Evolutionary conservation across 1,284 basidiomycete genomes (phyloP), one percentile per base, ranked within the genome.

Genomic region (Dichomitus squalens): DNA sequence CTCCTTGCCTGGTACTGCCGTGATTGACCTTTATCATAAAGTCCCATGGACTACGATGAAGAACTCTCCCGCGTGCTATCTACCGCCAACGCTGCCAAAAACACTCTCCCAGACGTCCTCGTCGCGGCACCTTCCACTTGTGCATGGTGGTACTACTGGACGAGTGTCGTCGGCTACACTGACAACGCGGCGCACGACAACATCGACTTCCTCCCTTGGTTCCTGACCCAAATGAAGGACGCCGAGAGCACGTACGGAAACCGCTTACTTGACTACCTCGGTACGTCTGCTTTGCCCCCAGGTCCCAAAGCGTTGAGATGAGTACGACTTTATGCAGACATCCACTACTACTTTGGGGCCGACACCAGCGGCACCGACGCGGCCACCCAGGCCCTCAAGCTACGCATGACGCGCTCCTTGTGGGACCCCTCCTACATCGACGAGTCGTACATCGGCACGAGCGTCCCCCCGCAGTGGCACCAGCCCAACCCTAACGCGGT

Each of bases 121-220:
- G 74, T 82, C 38, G 78, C 73, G 2, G 79, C 78, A 12, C 79
- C 79, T 20, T 80, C 78, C 6, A 79, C 79, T 1, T 80, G 79
- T 58, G 73, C 77, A 8, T 82, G 79, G 79, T 82, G 79, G 79
- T 82, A 69, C 71, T 82, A 81, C 66, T 82, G 79, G 80, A 81
- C 79, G 2, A 80, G 78, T 59, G 20, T 50, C 1, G 66, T 82
- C 51, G 80, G 80, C 1, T 79, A 69, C 61, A 68, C 70, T n/a
- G 80, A 82, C 55, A 81, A 74, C 41, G 71, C 75, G 8, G 79
- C 79, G 7, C 80, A 82, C 64, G 55, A 73, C 61, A 80, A 80
- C 57, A 75, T 72, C 27, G 80, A 82, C 63, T 82, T 80, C 72
- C 51, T 82, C 7, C 80, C 80, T 14, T 82, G 80, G 80, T 81